Conservation (phyloP, 1,284 basidiomycete species). For the Ceratobasidium papillatum region DNA sequence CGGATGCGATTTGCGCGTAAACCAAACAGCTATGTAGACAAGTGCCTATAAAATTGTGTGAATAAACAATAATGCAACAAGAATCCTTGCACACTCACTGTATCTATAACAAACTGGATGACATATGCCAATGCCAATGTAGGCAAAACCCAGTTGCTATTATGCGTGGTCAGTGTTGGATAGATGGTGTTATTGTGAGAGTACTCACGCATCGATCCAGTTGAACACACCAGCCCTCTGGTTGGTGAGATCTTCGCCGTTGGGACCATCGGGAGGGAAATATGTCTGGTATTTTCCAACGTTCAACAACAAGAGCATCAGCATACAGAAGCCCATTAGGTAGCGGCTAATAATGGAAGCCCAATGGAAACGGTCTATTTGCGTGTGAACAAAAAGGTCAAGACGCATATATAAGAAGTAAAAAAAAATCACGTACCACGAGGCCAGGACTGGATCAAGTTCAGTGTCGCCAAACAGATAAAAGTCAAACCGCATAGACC, state of each 20-base stretch:
- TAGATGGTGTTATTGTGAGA: no score
- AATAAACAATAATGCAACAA: background rate
- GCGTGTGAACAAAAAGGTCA: background rate
- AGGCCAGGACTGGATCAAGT: constrained; percentile 35
- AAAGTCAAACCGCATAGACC: constrained; percentile 19
- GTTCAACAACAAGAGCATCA: constrained; percentile 8
- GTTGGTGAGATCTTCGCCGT: background rate
- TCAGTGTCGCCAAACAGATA: constrained; percentile 33
- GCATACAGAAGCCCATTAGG: constrained; percentile 18
- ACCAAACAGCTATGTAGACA: constrained; percentile 7
- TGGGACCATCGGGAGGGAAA: background rate
- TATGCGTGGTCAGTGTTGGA: background rate
- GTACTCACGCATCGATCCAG: constrained; percentile 31
- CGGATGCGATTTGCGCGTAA: background rate
- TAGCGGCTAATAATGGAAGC: constrained; percentile 27
- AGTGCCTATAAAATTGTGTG: background rate
- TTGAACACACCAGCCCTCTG: background rate
- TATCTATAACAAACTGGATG: constrained; percentile 18
- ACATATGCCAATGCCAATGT: constrained; percentile 19
- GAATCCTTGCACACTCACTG: background rate
- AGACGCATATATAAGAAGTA: background rate
- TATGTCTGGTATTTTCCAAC: constrained; percentile 21
- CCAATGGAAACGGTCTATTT: constrained; percentile 32
- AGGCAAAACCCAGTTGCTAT: constrained; percentile 27
- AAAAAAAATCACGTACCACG: background rate